Conservation (phyloP, 2,329 filamentous ascomycete genomes). For the Cordyceps javanica region DNA sequence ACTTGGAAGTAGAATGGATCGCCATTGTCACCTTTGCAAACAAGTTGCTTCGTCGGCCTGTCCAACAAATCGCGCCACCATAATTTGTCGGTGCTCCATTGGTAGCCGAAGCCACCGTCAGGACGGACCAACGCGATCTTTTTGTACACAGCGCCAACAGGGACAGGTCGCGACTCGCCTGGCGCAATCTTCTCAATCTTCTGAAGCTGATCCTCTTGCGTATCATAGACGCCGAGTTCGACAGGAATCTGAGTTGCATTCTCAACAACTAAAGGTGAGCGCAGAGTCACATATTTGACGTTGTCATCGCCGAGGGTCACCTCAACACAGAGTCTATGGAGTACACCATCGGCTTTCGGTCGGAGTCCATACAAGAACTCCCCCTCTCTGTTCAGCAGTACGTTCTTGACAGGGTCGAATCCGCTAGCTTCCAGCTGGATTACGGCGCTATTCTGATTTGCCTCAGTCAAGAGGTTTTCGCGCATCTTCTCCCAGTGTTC, state of each 20-base stretch:
- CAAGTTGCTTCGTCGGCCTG: slow-evolving; percentile 76
- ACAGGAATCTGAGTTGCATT: slow-evolving; percentile 96
- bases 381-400: slow-evolving; percentile 89
- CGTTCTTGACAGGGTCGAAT: slow-evolving; percentile 83
- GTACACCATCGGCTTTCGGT: slow-evolving; percentile 75
- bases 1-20: slow-evolving; percentile 97
- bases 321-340: slow-evolving; percentile 88
- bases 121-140: slow-evolving; percentile 84
- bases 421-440: slow-evolving; percentile 87
- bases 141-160: slow-evolving; percentile 85
- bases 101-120: slow-evolving; percentile 93
- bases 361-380: slow-evolving; percentile 85
- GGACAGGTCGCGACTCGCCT: slow-evolving; percentile 81
- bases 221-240: slow-evolving; percentile 86
- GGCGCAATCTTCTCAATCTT: slow-evolving; percentile 98
- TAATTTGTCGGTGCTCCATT: slow-evolving; percentile 83
- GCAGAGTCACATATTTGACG: slow-evolving; percentile 94
- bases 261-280: slow-evolving; percentile 85
- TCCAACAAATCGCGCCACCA: slow-evolving; percentile 92
- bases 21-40: slow-evolving; percentile 79
- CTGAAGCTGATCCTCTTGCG: slow-evolving; percentile 77
- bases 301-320: slow-evolving; percentile 89
- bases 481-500: slow-evolving; percentile 96
- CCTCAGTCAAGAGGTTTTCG: slow-evolving; percentile 83
- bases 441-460: slow-evolving; percentile 69